Percentiles rank a stretch among this genome's conserved stretches.
Evolutionary conservation across 305 asterid species (phyloP).

Genomic region (Nicotiana rustica): DNA sequence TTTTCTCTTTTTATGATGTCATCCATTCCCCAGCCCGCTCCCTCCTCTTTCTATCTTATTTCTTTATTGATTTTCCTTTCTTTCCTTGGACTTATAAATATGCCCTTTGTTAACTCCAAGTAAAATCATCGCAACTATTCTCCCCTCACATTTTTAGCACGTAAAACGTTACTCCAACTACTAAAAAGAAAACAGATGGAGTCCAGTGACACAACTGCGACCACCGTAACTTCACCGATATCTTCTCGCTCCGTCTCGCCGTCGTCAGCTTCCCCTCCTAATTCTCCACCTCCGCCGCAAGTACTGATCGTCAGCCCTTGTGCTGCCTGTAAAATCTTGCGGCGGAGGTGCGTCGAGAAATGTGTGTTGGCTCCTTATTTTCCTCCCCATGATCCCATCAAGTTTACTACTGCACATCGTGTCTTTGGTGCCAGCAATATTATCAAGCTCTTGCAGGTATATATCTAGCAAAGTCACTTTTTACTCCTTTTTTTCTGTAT

Average conservation of each 20-base stretch:
- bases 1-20: not conserved
- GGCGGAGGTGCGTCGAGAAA: constrained; percentile 40
- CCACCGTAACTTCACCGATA: constrained; percentile 18
- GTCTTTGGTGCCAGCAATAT: constrained; percentile 43
- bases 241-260: constrained; percentile 1
- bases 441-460: constrained; percentile 40
- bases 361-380: constrained; percentile 43
- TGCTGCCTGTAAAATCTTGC: constrained; percentile 42
- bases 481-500: too few species aligned
- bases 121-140: not conserved
- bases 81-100: not conserved
- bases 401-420: constrained; percentile 38
- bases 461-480: not conserved
- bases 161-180: not conserved
- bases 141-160: not conserved
- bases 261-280: not conserved
- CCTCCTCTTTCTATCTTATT: not conserved
- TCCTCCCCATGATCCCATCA: constrained; percentile 39
- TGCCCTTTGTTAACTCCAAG: not conserved
- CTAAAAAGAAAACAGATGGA: not conserved
- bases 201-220: not conserved
- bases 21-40: not conserved
- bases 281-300: not conserved
- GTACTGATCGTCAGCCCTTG: constrained; percentile 33
- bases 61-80: not conserved